Percentiles rank a stretch among this genome's conserved stretches.
These are phyloP conservation scores for Cardamine occulta DNA, from an alignment of 345 rosid species.

Conservation along the genomic window DNA sequence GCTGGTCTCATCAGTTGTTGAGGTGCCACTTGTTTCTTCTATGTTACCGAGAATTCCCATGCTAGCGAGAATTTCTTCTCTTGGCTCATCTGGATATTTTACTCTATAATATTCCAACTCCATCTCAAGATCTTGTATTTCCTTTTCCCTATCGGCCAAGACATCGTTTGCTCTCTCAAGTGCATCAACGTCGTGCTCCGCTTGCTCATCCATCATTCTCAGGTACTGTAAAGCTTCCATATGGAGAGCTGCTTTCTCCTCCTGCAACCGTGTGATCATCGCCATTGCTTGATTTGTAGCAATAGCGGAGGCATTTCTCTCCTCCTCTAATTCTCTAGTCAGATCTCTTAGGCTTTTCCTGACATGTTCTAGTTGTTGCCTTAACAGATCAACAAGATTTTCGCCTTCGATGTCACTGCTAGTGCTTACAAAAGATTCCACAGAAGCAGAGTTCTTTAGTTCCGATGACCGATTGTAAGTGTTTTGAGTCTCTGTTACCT, in stretches of 20 bases:
- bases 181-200: conserved; percentile 71
- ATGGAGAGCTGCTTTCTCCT: conserved; percentile 78
- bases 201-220: conserved; percentile 95
- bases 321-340: conserved; percentile 72
- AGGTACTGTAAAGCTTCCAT: conserved; percentile 85
- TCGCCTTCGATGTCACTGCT: conserved; percentile 70
- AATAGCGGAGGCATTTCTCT: conserved; percentile 67
- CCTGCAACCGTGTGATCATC: conserved; percentile 83
- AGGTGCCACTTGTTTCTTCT: conserved; percentile 28
- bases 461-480: conserved; percentile 44
- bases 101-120: conserved; percentile 60
- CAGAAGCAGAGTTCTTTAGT: conserved; percentile 50
- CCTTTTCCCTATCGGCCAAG: conserved; percentile 68
- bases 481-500: conserved; percentile 41
- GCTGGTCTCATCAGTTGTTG: conserved; percentile 28
- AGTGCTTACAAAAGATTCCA: conserved; percentile 56
- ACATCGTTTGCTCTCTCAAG: conserved; percentile 70
- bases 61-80: conserved; percentile 34
- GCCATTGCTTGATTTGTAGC: conserved; percentile 85
- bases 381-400: conserved; percentile 52
- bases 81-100: conserved; percentile 49
- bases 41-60: conserved; percentile 37
- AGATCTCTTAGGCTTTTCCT: conserved; percentile 50
- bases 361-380: conserved; percentile 61
- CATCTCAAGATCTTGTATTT: conserved; percentile 73